Evolutionary conservation across 495 filamentous ascomycete genomes (phyloP).

Genomic region (Hypoxylon subgilvum): DNA sequence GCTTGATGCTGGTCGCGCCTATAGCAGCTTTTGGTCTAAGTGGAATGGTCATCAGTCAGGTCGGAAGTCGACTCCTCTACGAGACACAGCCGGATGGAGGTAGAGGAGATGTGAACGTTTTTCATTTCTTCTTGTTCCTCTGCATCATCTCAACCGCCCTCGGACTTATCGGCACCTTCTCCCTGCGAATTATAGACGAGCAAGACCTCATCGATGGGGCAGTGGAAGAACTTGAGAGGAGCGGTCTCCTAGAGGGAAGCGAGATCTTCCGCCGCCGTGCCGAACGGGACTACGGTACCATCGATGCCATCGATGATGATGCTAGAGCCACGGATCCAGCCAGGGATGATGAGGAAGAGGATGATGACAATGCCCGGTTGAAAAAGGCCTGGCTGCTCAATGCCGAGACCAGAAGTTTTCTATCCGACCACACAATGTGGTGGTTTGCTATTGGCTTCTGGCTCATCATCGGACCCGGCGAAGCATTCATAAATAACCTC

Average conservation of each 20-base stretch:
- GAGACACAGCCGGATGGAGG: conserved; percentile 65
- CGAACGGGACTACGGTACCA: conserved; percentile 47
- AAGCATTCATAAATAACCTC: conserved; percentile 97
- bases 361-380: conserved; percentile 67
- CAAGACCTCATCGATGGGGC: conserved; percentile 82
- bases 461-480: conserved; percentile 89
- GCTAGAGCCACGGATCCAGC: conserved; percentile 44
- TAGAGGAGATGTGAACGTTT: conserved; percentile 82
- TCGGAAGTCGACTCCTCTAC: conserved; percentile 79
- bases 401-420: conserved; percentile 80
- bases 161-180: conserved; percentile 75
- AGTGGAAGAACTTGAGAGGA: conserved; percentile 81
- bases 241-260: conserved; percentile 74
- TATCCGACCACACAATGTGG: conserved; percentile 94
- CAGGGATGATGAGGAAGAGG: conserved; percentile 51
- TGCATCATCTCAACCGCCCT: conserved; percentile 67
- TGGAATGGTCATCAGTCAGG: conserved; percentile 91
- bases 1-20: conserved; percentile 84
- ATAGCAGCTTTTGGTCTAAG: conserved; percentile 93
- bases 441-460: conserved; percentile 89
- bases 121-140: conserved; percentile 84
- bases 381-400: conserved; percentile 89
- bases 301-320: conserved; percentile 46
- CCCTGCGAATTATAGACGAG: conserved; percentile 67
- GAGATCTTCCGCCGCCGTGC: conserved; percentile 44